These are phyloP conservation scores for Teratosphaeria pseudoeucalypti DNA, from an alignment of 2,329 filamentous ascomycete genomes.

Conservation along the genomic window DNA sequence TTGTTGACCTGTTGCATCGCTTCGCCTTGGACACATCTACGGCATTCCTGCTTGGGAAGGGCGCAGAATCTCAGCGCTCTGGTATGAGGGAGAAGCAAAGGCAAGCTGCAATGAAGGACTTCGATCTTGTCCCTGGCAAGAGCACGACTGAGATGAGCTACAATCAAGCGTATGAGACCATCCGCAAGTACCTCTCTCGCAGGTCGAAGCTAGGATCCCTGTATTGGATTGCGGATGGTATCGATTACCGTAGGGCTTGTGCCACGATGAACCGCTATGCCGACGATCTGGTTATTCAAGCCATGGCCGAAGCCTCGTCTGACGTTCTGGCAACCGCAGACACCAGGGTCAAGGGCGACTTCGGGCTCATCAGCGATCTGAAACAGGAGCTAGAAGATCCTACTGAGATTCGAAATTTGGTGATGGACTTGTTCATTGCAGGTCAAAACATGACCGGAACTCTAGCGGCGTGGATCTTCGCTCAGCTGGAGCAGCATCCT, in stretches of 20 bases:
- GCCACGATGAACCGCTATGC: conserved; percentile 13
- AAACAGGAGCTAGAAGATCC: conserved; percentile 33
- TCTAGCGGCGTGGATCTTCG: conserved; percentile 32
- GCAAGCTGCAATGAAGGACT: conserved; percentile 13
- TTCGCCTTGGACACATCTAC: conserved; percentile 29
- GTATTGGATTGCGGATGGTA: conserved; percentile 32
- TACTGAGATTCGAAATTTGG: conserved; percentile 29
- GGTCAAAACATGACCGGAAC: conserved; percentile 49
- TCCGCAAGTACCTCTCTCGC: conserved; percentile 13
- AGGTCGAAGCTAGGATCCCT: conserved; percentile 20
- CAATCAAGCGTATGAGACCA: conserved; percentile 12
- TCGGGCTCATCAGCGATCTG: conserved; percentile 35
- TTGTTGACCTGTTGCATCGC: conserved; percentile 23
- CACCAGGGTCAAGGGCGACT: conserved; percentile 9
- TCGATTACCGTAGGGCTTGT: conserved; percentile 31
- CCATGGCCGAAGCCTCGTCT: conserved; percentile 3
- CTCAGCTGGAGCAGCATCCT: conserved; percentile 17
- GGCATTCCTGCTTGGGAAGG: conserved; percentile 23
- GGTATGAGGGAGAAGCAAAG: conserved; percentile 8
- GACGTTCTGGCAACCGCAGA: background rate
- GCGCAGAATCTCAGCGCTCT: conserved; percentile 14
- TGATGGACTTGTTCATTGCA: conserved; percentile 39
- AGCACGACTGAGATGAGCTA: conserved; percentile 7
- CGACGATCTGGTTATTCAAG: conserved; percentile 9
- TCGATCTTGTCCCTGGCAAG: conserved; percentile 11